Evolutionary conservation across 2,329 filamentous ascomycete genomes (phyloP).

Genomic region (Sporothrix euskadiensis): DNA sequence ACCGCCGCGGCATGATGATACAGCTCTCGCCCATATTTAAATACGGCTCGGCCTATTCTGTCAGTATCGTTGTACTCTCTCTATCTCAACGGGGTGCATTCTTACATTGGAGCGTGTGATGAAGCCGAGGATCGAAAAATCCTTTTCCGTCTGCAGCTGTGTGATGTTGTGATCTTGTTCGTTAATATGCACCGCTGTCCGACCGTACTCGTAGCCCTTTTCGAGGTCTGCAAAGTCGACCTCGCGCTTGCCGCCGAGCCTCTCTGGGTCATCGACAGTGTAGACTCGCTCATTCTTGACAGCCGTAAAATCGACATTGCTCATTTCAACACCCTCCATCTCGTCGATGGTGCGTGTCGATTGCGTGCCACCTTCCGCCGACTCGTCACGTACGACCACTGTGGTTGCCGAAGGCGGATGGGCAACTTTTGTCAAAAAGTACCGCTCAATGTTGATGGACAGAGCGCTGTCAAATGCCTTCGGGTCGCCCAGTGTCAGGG

Average conservation of each 20-base stretch:
- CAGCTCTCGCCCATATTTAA: conserved; percentile 80
- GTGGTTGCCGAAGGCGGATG: conserved; percentile 73
- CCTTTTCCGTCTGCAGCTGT: conserved; percentile 74
- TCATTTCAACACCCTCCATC: conserved; percentile 52
- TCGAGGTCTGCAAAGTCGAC: conserved; percentile 80
- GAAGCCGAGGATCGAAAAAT: conserved; percentile 84
- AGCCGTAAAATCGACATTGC: conserved; percentile 56
- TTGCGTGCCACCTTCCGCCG: conserved; percentile 53
- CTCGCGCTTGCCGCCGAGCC: conserved; percentile 76
- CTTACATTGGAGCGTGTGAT: conserved; percentile 68
- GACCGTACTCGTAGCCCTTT: conserved; percentile 92
- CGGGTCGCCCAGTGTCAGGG: conserved; percentile 76
- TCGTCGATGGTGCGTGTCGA: conserved; percentile 53
- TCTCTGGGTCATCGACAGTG: conserved; percentile 71
- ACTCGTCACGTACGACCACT: conserved; percentile 63
- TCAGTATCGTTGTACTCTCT: not conserved
- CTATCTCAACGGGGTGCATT: not conserved
- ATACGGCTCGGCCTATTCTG: conserved; percentile 71
- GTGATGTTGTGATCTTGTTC: conserved; percentile 85
- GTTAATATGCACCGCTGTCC: conserved; percentile 88
- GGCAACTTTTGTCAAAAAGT: conserved; percentile 80
- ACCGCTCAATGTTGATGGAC: conserved; percentile 84
- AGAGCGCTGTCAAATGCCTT: conserved; percentile 72
- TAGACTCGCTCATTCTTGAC: conserved; percentile 82
- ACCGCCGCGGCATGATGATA: conserved; percentile 73